phyloP scores from a whole-genome alignment of 345 rosid genomes.

The Arabidopsis suecica region DNA sequence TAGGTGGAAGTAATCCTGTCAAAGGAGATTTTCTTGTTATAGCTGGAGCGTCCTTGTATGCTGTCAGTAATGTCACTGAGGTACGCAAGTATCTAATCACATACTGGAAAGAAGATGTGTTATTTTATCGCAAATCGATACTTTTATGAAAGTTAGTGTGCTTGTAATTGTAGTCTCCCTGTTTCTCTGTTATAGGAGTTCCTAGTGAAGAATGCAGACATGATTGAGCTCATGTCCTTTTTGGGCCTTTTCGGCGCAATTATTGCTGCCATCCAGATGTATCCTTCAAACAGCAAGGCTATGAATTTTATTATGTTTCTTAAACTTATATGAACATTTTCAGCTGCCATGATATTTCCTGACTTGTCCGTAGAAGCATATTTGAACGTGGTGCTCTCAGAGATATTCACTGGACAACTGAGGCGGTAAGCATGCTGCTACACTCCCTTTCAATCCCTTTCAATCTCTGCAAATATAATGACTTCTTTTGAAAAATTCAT shows the following conservation, averaged over 20 bases:
- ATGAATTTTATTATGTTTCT: neutral
- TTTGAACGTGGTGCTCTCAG: slow-evolving; percentile 73
- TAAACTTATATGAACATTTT: slow-evolving; percentile 7
- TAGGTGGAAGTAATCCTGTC: slow-evolving; percentile 71
- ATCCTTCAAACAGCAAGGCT: slow-evolving; percentile 54
- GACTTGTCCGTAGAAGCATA: slow-evolving; percentile 62
- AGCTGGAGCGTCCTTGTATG: slow-evolving; percentile 76
- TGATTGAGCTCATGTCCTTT: slow-evolving; percentile 80
- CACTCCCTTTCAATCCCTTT: neutral
- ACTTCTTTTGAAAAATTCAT: neutral
- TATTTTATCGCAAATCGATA: neutral
- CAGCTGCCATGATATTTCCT: slow-evolving; percentile 13
- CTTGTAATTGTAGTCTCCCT: neutral
- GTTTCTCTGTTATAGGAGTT: slow-evolving; percentile 57
- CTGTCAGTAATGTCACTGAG: slow-evolving; percentile 74
- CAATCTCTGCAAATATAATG: neutral
- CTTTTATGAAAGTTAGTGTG: neutral
- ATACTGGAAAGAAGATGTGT: neutral
- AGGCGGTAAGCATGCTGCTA: slow-evolving; percentile 59
- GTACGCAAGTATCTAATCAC: slow-evolving; percentile 48
- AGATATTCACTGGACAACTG: slow-evolving; percentile 85
- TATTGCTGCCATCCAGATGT: slow-evolving; percentile 87
- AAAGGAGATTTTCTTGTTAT: slow-evolving; percentile 74
- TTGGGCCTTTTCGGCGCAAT: slow-evolving; percentile 84
- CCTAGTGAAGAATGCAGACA: slow-evolving; percentile 81